A percentile compares a stretch with the other conserved stretches of the same genome.
Evolutionary conservation across 306 rosid species (phyloP).

Genomic region (Sesbania bispinosa): DNA sequence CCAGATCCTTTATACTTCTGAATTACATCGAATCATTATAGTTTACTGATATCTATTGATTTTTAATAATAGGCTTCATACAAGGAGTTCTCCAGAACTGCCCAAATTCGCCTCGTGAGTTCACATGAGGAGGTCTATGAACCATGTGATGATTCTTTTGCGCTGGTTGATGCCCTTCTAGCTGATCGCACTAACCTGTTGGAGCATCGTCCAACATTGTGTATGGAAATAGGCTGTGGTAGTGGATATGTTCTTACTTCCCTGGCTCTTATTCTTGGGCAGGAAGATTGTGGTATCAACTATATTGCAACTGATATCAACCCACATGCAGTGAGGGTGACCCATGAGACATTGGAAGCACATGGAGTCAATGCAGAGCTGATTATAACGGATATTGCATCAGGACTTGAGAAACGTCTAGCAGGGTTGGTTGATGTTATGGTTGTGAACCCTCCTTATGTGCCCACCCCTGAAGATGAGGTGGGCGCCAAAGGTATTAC

Average conservation of each 20-base stretch:
- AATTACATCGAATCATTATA: neutral
- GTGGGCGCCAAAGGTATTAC: constrained; percentile 77
- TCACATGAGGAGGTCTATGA: constrained; percentile 91
- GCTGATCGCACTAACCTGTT: constrained; percentile 65
- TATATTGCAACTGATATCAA: constrained; percentile 91
- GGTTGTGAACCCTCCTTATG: constrained; percentile 96
- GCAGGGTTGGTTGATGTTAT: constrained; percentile 78
- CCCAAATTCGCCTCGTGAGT: constrained; percentile 83
- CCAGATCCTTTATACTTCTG: neutral
- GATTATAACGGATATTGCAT: constrained; percentile 67
- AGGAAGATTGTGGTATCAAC: constrained; percentile 45
- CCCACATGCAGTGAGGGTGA: constrained; percentile 65
- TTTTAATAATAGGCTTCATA: constrained; percentile 36
- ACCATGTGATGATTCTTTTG: constrained; percentile 96
- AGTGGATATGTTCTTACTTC: constrained; percentile 96
- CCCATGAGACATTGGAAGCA: constrained; percentile 70
- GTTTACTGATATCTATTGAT: constrained; percentile 2
- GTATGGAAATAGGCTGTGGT: constrained; percentile 93
- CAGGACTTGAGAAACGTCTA: constrained; percentile 74
- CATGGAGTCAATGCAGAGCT: constrained; percentile 88
- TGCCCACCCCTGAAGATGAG: constrained; percentile 94
- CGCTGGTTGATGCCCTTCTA: constrained; percentile 89
- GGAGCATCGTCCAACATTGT: constrained; percentile 62
- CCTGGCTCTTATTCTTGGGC: constrained; percentile 81
- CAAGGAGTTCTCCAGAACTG: constrained; percentile 50